phyloP scores from a whole-genome alignment of 768 basidiomycete genomes.

The Fibroporia radiculosa region DNA sequence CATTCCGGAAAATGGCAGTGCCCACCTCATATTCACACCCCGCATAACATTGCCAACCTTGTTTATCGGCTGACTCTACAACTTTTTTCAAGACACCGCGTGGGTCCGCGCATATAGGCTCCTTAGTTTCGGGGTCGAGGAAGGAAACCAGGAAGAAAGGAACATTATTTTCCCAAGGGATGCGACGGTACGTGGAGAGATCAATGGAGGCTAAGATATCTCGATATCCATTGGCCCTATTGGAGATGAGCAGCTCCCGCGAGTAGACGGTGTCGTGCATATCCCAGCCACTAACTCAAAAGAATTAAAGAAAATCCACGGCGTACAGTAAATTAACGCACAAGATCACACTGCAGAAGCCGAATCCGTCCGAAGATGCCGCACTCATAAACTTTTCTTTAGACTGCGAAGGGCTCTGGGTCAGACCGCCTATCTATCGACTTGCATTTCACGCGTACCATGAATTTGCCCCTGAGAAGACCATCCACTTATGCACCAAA shows the following conservation, averaged over 20 bases:
- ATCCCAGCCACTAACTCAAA: slow-evolving; percentile 68
- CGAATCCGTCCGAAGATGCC: slow-evolving; percentile 74
- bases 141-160: slow-evolving; percentile 94
- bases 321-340: slow-evolving; percentile 28
- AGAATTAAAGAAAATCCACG: neutral
- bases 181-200: slow-evolving; percentile 76
- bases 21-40: slow-evolving; percentile 91
- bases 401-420: slow-evolving; percentile 40
- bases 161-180: slow-evolving; percentile 87
- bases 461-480: slow-evolving; percentile 89
- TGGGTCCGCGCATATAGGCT: slow-evolving; percentile 77
- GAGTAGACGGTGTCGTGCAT: slow-evolving; percentile 84
- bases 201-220: slow-evolving; percentile 87
- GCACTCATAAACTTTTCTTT: slow-evolving; percentile 88
- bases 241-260: slow-evolving; percentile 83
- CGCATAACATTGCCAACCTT: slow-evolving; percentile 61
- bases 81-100: slow-evolving; percentile 68
- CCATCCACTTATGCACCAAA: slow-evolving; percentile 66
- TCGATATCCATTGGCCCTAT: slow-evolving; percentile 85
- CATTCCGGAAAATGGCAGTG: too few relatives aligned
- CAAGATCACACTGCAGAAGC: slow-evolving; percentile 93
- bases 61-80: slow-evolving; percentile 38
- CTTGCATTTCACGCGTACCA: slow-evolving; percentile 40
- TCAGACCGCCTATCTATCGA: neutral
- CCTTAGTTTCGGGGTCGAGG: slow-evolving; percentile 75